Percentiles rank a stretch among this genome's conserved stretches.
Conservation (phyloP, 257 asterid genomes). For the Paulownia fortunei region DNA sequence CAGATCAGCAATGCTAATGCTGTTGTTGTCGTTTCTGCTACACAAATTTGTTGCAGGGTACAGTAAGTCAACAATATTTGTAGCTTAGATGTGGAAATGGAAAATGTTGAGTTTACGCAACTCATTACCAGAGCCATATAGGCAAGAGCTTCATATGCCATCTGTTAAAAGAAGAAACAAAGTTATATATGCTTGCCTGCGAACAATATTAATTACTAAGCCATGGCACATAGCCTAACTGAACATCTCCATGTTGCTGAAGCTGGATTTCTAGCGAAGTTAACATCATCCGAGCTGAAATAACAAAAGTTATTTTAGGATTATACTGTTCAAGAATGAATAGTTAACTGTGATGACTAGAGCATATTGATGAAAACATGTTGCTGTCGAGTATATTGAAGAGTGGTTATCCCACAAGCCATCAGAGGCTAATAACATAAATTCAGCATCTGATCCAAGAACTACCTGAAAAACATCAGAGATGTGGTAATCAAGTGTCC, state of each 20-base stretch:
- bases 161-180: background rate
- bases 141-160: background rate
- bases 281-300: slow-evolving; percentile 59
- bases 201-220: background rate
- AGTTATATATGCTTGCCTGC: slow-evolving; percentile 18
- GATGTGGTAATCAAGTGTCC: too few relatives aligned
- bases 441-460: too few relatives aligned
- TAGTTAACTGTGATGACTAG: background rate
- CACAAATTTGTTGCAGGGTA: slow-evolving; percentile 15
- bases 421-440: too few relatives aligned
- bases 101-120: background rate
- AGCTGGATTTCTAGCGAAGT: slow-evolving; percentile 56
- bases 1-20: slow-evolving; percentile 62
- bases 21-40: slow-evolving; percentile 61
- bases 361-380: background rate
- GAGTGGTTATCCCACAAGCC: too few relatives aligned
- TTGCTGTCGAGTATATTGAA: too few relatives aligned
- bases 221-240: background rate
- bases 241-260: slow-evolving; percentile 37
- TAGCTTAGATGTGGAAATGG: background rate
- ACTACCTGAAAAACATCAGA: too few relatives aligned
- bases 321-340: background rate
- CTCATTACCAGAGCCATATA: too few relatives aligned
- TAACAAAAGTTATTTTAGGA: background rate
- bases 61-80: slow-evolving; percentile 30